Evolutionary conservation across 805 yeast genomes (phyloP).

Genomic region (Scheffersomyces coipomensis): DNA sequence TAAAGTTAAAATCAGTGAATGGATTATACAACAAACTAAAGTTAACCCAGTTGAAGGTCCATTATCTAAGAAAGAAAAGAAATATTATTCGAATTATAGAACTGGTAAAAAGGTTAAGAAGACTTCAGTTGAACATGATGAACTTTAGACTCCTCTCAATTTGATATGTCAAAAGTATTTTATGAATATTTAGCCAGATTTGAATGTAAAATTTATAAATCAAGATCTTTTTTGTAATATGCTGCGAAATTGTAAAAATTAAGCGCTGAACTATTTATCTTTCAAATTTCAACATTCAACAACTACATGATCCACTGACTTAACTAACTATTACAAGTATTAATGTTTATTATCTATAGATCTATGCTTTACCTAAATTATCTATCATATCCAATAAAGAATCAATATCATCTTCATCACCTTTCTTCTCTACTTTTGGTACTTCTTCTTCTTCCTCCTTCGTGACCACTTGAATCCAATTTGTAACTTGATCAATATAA

Average conservation of each 20-base stretch:
- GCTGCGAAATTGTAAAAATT: too few relatives aligned
- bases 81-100: slow-evolving; percentile 28
- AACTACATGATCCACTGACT: too few relatives aligned
- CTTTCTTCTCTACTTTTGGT: slow-evolving; percentile 9
- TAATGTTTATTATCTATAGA: too few relatives aligned
- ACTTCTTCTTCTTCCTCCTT: slow-evolving; percentile 10
- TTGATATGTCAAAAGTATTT: too few relatives aligned
- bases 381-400: slow-evolving; percentile 40
- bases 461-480: slow-evolving; percentile 31
- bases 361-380: slow-evolving; percentile 17
- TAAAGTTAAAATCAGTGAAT: slow-evolving; percentile 28
- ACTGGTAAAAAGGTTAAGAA: slow-evolving; percentile 21
- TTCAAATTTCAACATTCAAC: too few relatives aligned
- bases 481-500: slow-evolving; percentile 36
- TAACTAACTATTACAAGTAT: too few relatives aligned
- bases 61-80: slow-evolving; percentile 31
- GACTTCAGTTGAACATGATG: slow-evolving; percentile 6
- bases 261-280: too few relatives aligned
- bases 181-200: too few relatives aligned
- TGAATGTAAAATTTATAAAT: too few relatives aligned
- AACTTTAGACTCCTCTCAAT: too few relatives aligned
- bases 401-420: slow-evolving; percentile 26
- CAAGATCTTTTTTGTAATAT: too few relatives aligned
- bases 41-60: slow-evolving; percentile 34
- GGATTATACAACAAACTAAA: slow-evolving; percentile 27